These are phyloP conservation scores for Penicillium tannophilum DNA, from an alignment of 495 filamentous ascomycete species.

Conservation along the genomic window DNA sequence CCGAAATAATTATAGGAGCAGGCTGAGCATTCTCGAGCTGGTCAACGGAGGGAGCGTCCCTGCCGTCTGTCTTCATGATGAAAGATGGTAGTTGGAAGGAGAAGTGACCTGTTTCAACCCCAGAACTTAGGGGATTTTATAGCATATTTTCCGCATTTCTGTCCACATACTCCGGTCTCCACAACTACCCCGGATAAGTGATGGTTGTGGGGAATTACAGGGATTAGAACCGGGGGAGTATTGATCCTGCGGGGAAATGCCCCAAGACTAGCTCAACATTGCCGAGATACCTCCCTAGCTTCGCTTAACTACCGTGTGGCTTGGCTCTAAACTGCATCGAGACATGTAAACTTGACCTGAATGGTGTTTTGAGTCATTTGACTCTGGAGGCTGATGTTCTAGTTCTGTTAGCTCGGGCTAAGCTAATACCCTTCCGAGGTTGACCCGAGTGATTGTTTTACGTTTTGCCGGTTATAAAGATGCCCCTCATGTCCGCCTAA, in stretches of 20 bases:
- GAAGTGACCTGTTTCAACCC: neutral
- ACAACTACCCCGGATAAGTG: constrained; percentile 4
- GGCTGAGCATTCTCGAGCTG: constrained; percentile 4
- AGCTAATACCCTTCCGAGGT: constrained; percentile 3
- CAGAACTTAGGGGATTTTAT: neutral
- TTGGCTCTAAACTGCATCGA: neutral
- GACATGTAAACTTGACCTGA: neutral
- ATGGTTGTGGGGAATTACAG: neutral
- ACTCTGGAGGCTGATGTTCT: neutral
- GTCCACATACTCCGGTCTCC: neutral
- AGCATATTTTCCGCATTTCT: neutral
- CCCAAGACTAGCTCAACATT: neutral
- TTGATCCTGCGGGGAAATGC: constrained; percentile 2
- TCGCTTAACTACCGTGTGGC: constrained; percentile 1
- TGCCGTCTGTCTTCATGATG: neutral
- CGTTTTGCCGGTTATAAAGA: constrained; percentile 6
- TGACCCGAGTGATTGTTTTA: neutral
- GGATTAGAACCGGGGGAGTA: neutral
- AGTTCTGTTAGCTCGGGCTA: neutral
- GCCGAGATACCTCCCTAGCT: neutral
- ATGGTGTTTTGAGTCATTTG: neutral
- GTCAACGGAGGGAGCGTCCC: neutral
- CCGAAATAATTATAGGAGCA: neutral
- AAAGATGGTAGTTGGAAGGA: neutral
- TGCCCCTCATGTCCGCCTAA: neutral